A percentile compares a stretch with the other conserved stretches of the same genome.
phyloP scores from a whole-genome alignment of 169 alveolate genomes.

The Plasmodium gonderi region DNA sequence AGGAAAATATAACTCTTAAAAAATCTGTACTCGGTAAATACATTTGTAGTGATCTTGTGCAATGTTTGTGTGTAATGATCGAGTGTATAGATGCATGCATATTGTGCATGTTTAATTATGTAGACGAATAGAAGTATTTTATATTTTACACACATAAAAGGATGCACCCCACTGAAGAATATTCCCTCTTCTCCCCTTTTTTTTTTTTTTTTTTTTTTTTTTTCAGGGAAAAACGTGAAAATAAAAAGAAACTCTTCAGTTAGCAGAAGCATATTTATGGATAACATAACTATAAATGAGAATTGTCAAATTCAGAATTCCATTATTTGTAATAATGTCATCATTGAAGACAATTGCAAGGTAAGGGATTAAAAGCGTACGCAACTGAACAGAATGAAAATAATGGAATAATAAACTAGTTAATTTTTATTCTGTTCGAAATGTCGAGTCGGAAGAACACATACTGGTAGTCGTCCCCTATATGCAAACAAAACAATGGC shows the following conservation, averaged over 20 bases:
- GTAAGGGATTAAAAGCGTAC: too few relatives aligned
- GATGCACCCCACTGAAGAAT: neutral
- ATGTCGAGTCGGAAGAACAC: neutral
- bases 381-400: too few relatives aligned
- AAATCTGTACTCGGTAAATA: slow-evolving; percentile 56
- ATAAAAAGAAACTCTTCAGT: slow-evolving; percentile 75
- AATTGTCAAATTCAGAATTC: slow-evolving; percentile 77
- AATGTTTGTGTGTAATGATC: too few relatives aligned
- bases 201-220: neutral
- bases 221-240: slow-evolving; percentile 77
- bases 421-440: too few relatives aligned
- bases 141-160: neutral
- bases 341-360: slow-evolving; percentile 77
- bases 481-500: too few relatives aligned
- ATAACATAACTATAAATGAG: slow-evolving; percentile 74
- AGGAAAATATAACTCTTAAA: slow-evolving; percentile 31
- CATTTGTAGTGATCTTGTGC: neutral
- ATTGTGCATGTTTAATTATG: neutral
- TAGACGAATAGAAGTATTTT: too few relatives aligned
- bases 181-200: too few relatives aligned
- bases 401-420: too few relatives aligned
- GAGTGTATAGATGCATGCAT: neutral
- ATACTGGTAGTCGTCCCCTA: neutral
- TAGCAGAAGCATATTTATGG: slow-evolving; percentile 79
- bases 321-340: slow-evolving; percentile 76